Conservation (phyloP, 2,329 filamentous ascomycete species). For the Penicillium brasilianum region DNA sequence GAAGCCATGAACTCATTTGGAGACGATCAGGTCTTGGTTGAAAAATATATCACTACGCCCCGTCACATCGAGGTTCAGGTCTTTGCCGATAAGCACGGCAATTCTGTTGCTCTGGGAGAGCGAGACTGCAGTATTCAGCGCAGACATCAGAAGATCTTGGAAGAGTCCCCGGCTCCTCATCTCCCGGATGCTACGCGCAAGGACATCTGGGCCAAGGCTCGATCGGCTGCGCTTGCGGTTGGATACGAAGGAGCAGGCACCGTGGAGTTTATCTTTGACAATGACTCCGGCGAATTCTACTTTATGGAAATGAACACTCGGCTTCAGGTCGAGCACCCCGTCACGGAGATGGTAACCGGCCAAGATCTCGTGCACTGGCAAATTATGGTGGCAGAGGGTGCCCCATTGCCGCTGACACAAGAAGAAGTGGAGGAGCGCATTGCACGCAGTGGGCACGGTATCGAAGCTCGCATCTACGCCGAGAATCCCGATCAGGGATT, state of each 20-base stretch:
- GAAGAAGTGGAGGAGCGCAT: slow-evolving; percentile 72
- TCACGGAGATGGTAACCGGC: slow-evolving; percentile 79
- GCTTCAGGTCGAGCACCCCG: slow-evolving; percentile 94
- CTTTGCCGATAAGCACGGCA: slow-evolving; percentile 69
- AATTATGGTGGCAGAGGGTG: slow-evolving; percentile 79
- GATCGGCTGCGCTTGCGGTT: slow-evolving; percentile 66
- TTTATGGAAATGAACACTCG: slow-evolving; percentile 80
- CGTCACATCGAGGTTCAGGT: slow-evolving; percentile 71
- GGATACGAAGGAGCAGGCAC: slow-evolving; percentile 70
- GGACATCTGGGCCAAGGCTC: slow-evolving; percentile 69
- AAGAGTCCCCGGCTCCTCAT: slow-evolving; percentile 69
- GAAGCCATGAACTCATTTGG: slow-evolving; percentile 69
- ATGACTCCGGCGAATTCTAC: slow-evolving; percentile 68
- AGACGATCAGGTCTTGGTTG: slow-evolving; percentile 69
- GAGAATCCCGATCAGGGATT: slow-evolving; percentile 92
- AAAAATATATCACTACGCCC: slow-evolving; percentile 71
- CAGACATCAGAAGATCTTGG: slow-evolving; percentile 69
- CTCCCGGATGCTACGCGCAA: slow-evolving; percentile 63
- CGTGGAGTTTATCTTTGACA: slow-evolving; percentile 73
- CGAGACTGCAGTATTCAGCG: slow-evolving; percentile 70
- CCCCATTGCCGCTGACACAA: slow-evolving; percentile 69
- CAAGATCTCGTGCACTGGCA: slow-evolving; percentile 94
- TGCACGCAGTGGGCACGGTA: slow-evolving; percentile 76
- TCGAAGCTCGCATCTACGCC: slow-evolving; percentile 95
- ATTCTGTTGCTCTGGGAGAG: slow-evolving; percentile 67